Conservation (phyloP, 139 green algal species). For the Chlamydomonas schloesseri region DNA sequence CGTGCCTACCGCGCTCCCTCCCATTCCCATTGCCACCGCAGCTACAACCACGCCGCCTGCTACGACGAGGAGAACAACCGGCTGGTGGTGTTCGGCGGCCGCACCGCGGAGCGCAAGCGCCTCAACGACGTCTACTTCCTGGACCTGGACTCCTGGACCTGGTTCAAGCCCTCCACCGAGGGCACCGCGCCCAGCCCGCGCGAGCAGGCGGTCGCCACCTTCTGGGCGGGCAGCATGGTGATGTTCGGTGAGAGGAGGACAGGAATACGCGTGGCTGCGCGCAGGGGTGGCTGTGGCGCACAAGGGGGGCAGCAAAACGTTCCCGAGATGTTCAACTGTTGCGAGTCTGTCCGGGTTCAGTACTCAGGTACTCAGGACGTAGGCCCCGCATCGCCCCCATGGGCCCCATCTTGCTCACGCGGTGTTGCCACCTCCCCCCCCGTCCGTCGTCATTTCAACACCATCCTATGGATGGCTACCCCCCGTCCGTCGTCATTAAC, state of each 20-base stretch:
- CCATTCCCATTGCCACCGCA: no score
- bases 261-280: neutral
- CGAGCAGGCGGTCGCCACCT: slow-evolving; percentile 68
- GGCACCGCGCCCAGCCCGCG: slow-evolving; percentile 62
- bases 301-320: neutral
- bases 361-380: no score
- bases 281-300: no score
- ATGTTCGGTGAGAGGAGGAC: slow-evolving; percentile 79
- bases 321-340: no score
- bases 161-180: slow-evolving; percentile 65
- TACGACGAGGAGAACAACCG: slow-evolving; percentile 74
- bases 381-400: no score
- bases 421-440: no score
- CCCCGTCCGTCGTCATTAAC: no score
- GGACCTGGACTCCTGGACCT: slow-evolving; percentile 77
- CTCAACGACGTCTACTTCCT: slow-evolving; percentile 83
- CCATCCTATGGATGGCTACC: no score
- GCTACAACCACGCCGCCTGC: slow-evolving; percentile 70
- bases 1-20: no score
- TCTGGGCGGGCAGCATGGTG: slow-evolving; percentile 75
- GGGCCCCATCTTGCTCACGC: no score
- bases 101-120: slow-evolving; percentile 75
- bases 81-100: slow-evolving; percentile 88
- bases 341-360: no score
- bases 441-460: no score